Percentiles rank a stretch among this genome's conserved stretches.
Conservation (phyloP, 2,329 filamentous ascomycete genomes). For the Aspergillus quadricinctus region DNA sequence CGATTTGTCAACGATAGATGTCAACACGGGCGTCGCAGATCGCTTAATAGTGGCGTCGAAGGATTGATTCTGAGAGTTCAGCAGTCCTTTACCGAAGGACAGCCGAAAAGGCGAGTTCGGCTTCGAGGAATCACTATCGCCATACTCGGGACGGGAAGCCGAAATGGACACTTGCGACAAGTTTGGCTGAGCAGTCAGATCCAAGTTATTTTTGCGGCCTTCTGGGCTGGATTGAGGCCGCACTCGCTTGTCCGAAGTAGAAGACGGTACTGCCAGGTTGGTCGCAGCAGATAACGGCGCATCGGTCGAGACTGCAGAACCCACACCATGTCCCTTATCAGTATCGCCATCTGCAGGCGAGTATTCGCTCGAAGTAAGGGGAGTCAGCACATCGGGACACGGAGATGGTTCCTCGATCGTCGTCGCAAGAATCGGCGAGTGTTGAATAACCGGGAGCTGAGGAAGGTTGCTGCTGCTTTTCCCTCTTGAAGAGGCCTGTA, state of each 20-base stretch:
- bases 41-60: slow-evolving; percentile 24
- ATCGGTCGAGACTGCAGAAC: slow-evolving; percentile 14
- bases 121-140: slow-evolving; percentile 28
- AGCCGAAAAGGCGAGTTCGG: slow-evolving; percentile 33
- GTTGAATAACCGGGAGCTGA: slow-evolving; percentile 30
- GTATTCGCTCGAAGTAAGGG: slow-evolving; percentile 19
- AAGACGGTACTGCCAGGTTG: slow-evolving; percentile 25
- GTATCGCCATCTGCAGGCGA: slow-evolving; percentile 19
- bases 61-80: slow-evolving; percentile 18
- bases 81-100: slow-evolving; percentile 30
- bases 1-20: slow-evolving; percentile 19
- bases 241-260: slow-evolving; percentile 20
- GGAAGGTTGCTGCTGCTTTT: slow-evolving; percentile 23
- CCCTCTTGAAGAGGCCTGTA: slow-evolving; percentile 18
- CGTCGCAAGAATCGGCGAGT: slow-evolving; percentile 24
- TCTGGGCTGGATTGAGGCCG: slow-evolving; percentile 31
- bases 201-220: slow-evolving; percentile 19
- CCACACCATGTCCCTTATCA: slow-evolving; percentile 18
- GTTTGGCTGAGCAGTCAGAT: slow-evolving; percentile 22
- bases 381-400: slow-evolving; percentile 11
- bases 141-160: slow-evolving; percentile 18
- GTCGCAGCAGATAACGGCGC: slow-evolving; percentile 25
- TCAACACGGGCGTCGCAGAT: slow-evolving; percentile 22
- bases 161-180: slow-evolving; percentile 23
- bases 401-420: slow-evolving; percentile 24